Base-by-base conservation (phyloP, 176 grass and related monocot genomes). In the Aegilops speltoides region DNA sequence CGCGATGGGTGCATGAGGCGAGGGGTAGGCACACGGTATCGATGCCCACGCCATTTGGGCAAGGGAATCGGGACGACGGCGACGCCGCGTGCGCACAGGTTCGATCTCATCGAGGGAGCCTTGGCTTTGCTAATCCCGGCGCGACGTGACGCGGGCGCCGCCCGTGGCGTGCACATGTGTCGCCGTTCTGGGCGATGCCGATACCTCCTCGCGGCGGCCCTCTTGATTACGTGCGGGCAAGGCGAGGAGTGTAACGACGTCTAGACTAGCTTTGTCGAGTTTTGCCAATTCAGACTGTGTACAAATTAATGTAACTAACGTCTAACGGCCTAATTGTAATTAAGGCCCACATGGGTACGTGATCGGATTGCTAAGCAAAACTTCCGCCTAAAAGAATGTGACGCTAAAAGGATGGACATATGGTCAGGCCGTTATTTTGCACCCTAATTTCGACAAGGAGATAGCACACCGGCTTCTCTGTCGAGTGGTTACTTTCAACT, bases 41-140 rank as follows among this genome's bases (percentile, higher is more conserved):
- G 81, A 88, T 84, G 64, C 87, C 87, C 64, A 37, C 52, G 37
- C 77, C 78, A 73, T 37, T 74, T 64, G 29, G 46, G 78, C 68
- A 7, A 52, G 26, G 56, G 85, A 78, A 78, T 52, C 28, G 16
- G 2, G 4, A 64, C 61, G 16, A 46, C 40, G 41, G 10, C 3
- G 17, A 40, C 61, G 38, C 14, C 77, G 77, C n/a, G 78, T 23
- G 22, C 14, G 50, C 87, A 37, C 62, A 77, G 65, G 67, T 88
- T 88, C 86, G 6, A 25, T 77, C 50, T 26, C 10, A 37, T 28
- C 38, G 60, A 48, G 33, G 48, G 20, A 19, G 41, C 13, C 11
- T 20, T 50, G 73, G 73, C 43, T 50, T 76, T 66, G 59, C 19
- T 10, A 13, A 26, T 26, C 28, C 52, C 28, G 41, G 43, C 43